Conservation (phyloP, 495 filamentous ascomycete genomes). For the Mytilinidion resinicola region DNA sequence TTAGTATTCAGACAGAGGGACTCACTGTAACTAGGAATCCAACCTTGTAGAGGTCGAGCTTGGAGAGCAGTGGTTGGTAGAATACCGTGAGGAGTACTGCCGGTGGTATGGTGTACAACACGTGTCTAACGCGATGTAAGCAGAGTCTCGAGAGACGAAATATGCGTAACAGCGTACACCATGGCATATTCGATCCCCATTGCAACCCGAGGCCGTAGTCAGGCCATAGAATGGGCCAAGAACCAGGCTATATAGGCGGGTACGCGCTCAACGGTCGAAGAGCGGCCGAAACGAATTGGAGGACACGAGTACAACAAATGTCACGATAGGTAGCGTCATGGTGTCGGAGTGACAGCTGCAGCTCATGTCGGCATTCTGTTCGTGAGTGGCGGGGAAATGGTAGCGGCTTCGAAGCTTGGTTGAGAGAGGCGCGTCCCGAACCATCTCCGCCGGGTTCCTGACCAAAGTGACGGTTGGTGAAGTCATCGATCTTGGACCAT, state of each 20-base stretch:
- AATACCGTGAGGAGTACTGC: slow-evolving; percentile 50
- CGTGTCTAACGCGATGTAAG: slow-evolving; percentile 43
- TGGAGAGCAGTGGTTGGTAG: slow-evolving; percentile 52
- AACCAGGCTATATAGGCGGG: too few species aligned
- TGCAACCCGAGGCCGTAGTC: slow-evolving; percentile 8
- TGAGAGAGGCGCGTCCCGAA: too few species aligned
- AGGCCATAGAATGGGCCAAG: not conserved
- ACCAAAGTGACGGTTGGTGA: too few species aligned
- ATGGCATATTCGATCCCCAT: slow-evolving; percentile 65
- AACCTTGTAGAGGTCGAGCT: slow-evolving; percentile 53
- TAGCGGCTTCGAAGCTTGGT: too few species aligned
- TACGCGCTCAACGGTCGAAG: too few species aligned
- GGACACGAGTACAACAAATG: too few species aligned
- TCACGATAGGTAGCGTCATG: too few species aligned
- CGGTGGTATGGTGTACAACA: slow-evolving; percentile 61
- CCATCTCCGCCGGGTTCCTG: too few species aligned
- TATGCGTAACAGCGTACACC: slow-evolving; percentile 45
- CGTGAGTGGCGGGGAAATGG: too few species aligned
- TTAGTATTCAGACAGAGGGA: not conserved
- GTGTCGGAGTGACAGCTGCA: too few species aligned
- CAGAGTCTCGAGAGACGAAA: not conserved
- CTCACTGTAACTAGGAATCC: slow-evolving; percentile 45
- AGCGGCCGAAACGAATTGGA: not conserved
- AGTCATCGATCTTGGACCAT: too few species aligned
- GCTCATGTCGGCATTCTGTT: too few species aligned